phyloP scores from a whole-genome alignment of 306 rosid species.

The Quercus cerris region DNA sequence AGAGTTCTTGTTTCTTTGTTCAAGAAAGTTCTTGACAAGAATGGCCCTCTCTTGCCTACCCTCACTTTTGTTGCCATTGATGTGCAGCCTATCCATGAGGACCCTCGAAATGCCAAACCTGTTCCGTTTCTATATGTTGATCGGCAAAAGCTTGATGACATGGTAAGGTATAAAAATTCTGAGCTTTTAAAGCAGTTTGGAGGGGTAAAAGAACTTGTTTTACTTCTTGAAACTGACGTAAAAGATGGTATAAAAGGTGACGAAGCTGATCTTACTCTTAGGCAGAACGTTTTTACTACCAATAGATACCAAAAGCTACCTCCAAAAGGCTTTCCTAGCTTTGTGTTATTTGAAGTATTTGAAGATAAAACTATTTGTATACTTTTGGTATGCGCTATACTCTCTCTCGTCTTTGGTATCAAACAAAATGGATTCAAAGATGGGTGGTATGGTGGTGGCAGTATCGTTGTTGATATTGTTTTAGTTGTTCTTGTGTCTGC shows the following conservation, averaged over 20 bases:
- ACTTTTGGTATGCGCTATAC: conserved; percentile 14
- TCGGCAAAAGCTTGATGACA: neutral
- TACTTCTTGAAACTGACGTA: neutral
- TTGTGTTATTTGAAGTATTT: conserved; percentile 10
- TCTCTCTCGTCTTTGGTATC: conserved; percentile 18
- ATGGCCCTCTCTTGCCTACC: conserved; percentile 8
- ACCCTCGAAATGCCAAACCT: too few relatives aligned
- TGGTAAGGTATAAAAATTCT: conserved; percentile 9
- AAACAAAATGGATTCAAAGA: conserved; percentile 18
- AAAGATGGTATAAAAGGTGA: neutral
- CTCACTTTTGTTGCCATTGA: conserved; percentile 17
- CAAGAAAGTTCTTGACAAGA: neutral
- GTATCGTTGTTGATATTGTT: conserved; percentile 10
- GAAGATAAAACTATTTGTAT: conserved; percentile 8
- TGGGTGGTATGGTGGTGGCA: conserved; percentile 31
- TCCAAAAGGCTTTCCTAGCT: conserved; percentile 4
- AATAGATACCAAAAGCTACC: conserved; percentile 9
- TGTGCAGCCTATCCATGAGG: neutral
- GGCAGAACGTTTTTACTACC: neutral
- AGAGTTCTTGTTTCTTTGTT: conserved; percentile 10
- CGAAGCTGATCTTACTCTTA: neutral
- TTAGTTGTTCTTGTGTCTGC: conserved; percentile 19
- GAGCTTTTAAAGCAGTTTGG: conserved; percentile 9
- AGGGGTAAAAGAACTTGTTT: neutral
- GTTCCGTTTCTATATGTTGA: neutral